Conservation (phyloP, 192 early-diverging fungal species). For the Umbelopsis sp. region DNA sequence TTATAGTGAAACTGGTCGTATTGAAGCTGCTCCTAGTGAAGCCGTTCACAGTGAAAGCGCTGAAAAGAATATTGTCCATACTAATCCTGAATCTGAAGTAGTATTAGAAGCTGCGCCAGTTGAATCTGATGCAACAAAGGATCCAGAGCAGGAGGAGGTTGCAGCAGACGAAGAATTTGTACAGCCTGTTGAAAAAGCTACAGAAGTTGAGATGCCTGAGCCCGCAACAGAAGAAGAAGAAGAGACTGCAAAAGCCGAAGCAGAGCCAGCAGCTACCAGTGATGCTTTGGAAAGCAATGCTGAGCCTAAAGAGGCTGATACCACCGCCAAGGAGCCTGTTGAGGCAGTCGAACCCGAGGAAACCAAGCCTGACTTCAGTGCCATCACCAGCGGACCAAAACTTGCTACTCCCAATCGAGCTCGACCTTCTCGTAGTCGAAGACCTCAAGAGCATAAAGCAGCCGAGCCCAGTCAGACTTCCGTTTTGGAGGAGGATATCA, state of each 20-base stretch:
- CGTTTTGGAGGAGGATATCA: conserved; percentile 31
- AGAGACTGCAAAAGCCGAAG: neutral
- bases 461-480: conserved; percentile 34
- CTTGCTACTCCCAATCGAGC: conserved; percentile 31
- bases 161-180: neutral
- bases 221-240: neutral
- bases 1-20: too few species aligned
- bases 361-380: neutral
- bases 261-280: neutral
- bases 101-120: neutral
- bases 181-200: neutral
- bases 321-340: neutral
- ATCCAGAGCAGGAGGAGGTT: neutral
- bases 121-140: neutral
- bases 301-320: neutral
- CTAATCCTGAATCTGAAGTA: conserved; percentile 4
- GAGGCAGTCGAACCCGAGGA: conserved; percentile 5
- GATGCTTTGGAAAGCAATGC: neutral
- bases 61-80: neutral
- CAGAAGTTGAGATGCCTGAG: neutral
- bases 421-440: conserved; percentile 22
- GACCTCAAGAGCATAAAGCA: conserved; percentile 17
- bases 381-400: conserved; percentile 30
- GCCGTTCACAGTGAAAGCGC: neutral
- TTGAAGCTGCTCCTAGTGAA: too few species aligned